Evolutionary conservation across 2,329 filamentous ascomycete genomes (phyloP).

Genomic region (Cordyceps sp.): DNA sequence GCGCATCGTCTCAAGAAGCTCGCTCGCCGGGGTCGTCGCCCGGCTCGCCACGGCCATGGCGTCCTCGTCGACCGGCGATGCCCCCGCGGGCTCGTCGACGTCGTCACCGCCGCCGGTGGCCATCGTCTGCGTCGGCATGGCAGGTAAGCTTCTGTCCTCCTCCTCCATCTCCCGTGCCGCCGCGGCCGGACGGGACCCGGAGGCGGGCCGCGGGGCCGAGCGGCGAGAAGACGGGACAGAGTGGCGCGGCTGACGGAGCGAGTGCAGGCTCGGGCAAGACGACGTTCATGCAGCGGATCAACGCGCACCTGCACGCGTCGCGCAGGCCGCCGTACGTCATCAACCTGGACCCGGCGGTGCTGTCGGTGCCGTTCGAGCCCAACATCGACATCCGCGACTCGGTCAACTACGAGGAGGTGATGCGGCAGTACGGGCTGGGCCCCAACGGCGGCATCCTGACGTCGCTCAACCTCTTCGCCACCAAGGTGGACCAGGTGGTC

Average conservation of each 20-base stretch:
- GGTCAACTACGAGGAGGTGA: slow-evolving; percentile 98
- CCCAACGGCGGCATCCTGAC: slow-evolving; percentile 96
- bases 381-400: slow-evolving; percentile 99
- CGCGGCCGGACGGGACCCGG: too few relatives aligned
- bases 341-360: slow-evolving; percentile 90
- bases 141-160: slow-evolving; percentile 33
- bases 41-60: slow-evolving; percentile 10
- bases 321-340: slow-evolving; percentile 80
- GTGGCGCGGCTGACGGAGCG: too few relatives aligned
- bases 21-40: neutral
- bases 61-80: slow-evolving; percentile 14
- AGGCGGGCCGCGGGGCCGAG: too few relatives aligned
- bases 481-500: slow-evolving; percentile 94
- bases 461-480: slow-evolving; percentile 88
- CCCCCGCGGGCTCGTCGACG: too few relatives aligned
- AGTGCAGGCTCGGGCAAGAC: slow-evolving; percentile 77
- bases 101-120: slow-evolving; percentile 18
- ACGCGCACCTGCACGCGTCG: slow-evolving; percentile 73
- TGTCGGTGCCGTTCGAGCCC: slow-evolving; percentile 82
- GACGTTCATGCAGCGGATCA: slow-evolving; percentile 99
- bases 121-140: slow-evolving; percentile 95
- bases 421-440: slow-evolving; percentile 97
- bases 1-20: neutral
- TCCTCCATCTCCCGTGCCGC: too few relatives aligned
- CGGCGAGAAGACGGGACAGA: too few relatives aligned